A percentile compares a stretch with the other conserved stretches of the same genome.
Evolutionary conservation across 495 filamentous ascomycete genomes (phyloP).

Genomic region (Rusavskia elegans): DNA sequence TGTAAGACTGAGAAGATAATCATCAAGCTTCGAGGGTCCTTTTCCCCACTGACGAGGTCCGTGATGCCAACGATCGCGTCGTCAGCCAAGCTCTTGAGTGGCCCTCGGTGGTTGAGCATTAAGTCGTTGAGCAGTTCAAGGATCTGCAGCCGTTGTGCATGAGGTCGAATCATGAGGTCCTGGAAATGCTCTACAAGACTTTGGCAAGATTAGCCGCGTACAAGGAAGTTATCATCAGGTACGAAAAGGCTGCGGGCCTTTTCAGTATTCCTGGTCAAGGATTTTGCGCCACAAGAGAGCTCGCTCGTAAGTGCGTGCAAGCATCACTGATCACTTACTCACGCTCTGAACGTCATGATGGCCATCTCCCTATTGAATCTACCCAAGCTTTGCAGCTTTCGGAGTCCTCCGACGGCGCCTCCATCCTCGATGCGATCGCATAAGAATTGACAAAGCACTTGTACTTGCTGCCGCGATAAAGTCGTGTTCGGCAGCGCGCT

Average conservation of each 20-base stretch:
- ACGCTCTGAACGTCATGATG: slow-evolving; percentile 32
- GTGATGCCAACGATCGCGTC: slow-evolving; percentile 48
- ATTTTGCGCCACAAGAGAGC: too few relatives aligned
- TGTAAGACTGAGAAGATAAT: slow-evolving; percentile 58
- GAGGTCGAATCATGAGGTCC: slow-evolving; percentile 46
- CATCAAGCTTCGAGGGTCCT: slow-evolving; percentile 67
- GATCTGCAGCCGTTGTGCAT: slow-evolving; percentile 44
- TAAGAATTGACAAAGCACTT: slow-evolving; percentile 42
- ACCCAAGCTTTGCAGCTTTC: slow-evolving; percentile 29
- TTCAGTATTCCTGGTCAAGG: background rate
- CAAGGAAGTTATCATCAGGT: background rate
- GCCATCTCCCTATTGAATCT: slow-evolving; percentile 34
- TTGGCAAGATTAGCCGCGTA: background rate
- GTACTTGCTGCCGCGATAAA: slow-evolving; percentile 51
- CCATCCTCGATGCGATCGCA: slow-evolving; percentile 48
- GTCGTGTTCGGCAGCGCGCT: slow-evolving; percentile 37
- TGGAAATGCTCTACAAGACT: slow-evolving; percentile 35
- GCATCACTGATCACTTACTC: slow-evolving; percentile 16
- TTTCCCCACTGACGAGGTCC: slow-evolving; percentile 57
- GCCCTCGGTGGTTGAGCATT: slow-evolving; percentile 47
- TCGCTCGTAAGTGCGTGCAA: background rate
- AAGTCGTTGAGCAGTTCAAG: slow-evolving; percentile 48
- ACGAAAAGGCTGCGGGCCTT: background rate
- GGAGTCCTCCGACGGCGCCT: slow-evolving; percentile 33
- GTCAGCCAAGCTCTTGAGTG: slow-evolving; percentile 37